Conservation (phyloP, 2,329 filamentous ascomycete species). For the Sporothrix luriei region DNA sequence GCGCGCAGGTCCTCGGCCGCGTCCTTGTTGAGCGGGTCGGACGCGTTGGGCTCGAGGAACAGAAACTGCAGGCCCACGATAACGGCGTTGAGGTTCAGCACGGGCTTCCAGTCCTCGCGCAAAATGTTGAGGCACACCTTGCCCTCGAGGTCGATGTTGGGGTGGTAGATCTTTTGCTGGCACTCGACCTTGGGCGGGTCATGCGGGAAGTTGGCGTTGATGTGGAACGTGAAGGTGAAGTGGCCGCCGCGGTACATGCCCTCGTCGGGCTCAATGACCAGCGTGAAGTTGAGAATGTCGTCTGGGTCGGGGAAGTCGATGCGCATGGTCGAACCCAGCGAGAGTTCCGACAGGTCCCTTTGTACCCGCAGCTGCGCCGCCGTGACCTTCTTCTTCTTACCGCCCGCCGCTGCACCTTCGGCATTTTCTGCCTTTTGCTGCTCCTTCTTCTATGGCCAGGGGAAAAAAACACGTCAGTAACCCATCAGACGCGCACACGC, state of each 20-base stretch:
- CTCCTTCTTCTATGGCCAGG: slow-evolving; percentile 74
- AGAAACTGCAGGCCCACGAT: slow-evolving; percentile 96
- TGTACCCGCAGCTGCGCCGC: slow-evolving; percentile 93
- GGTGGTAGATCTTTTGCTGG: slow-evolving; percentile 97
- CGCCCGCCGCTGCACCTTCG: slow-evolving; percentile 63
- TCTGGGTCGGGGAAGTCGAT: slow-evolving; percentile 80
- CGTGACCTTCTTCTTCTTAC: slow-evolving; percentile 98
- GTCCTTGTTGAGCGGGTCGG: slow-evolving; percentile 97
- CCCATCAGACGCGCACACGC: neutral
- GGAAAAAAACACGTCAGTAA: neutral
- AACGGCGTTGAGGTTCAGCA: slow-evolving; percentile 95
- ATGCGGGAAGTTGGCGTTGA: slow-evolving; percentile 94
- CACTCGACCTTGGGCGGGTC: slow-evolving; percentile 97
- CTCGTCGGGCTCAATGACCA: slow-evolving; percentile 83
- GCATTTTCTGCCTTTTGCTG: slow-evolving; percentile 92
- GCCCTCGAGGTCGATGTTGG: slow-evolving; percentile 96
- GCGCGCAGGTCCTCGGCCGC: slow-evolving; percentile 87
- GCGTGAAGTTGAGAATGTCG: slow-evolving; percentile 81
- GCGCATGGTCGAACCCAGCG: slow-evolving; percentile 76
- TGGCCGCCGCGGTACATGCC: slow-evolving; percentile 82
- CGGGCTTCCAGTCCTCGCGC: slow-evolving; percentile 98
- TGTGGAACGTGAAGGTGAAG: slow-evolving; percentile 88
- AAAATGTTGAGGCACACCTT: slow-evolving; percentile 98
- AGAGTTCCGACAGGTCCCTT: slow-evolving; percentile 84
- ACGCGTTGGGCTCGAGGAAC: slow-evolving; percentile 96